Conservation (phyloP, 257 asterid species). For the Datura wrightii region DNA sequence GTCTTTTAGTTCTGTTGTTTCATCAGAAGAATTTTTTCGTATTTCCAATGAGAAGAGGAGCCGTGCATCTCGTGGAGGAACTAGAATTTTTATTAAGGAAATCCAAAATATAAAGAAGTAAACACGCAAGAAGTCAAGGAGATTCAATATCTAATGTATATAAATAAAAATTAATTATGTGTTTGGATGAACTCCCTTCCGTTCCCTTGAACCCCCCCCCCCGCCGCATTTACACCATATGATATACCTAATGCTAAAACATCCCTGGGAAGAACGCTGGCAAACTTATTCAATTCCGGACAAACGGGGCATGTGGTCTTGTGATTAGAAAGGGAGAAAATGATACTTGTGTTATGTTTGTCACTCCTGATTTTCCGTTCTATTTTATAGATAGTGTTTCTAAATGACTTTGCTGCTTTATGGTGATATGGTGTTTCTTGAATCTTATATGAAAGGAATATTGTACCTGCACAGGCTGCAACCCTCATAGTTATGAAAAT, state of each 20-base stretch:
- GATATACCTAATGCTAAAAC: too few relatives aligned
- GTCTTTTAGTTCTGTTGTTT: neutral
- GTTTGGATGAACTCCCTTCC: too few relatives aligned
- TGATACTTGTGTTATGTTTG: neutral
- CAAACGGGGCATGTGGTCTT: neutral
- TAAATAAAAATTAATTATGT: too few relatives aligned
- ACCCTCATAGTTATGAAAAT: conserved; percentile 26
- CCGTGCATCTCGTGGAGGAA: too few relatives aligned
- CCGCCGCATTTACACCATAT: too few relatives aligned
- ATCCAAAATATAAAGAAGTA: too few relatives aligned
- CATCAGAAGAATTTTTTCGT: neutral
- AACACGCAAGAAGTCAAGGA: too few relatives aligned
- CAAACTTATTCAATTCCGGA: neutral
- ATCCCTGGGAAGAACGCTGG: neutral
- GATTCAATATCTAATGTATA: too few relatives aligned
- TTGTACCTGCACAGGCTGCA: conserved; percentile 22
- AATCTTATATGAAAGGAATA: neutral
- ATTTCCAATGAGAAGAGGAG: too few relatives aligned
- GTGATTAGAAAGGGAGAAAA: neutral
- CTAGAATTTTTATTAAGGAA: too few relatives aligned
- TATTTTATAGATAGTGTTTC: too few relatives aligned
- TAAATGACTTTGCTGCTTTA: too few relatives aligned
- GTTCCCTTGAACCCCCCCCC: neutral
- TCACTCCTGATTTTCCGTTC: neutral
- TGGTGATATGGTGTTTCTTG: neutral